phyloP scores from a whole-genome alignment of 2,329 filamentous ascomycete genomes.

The Tolypocladium guangdongense region DNA sequence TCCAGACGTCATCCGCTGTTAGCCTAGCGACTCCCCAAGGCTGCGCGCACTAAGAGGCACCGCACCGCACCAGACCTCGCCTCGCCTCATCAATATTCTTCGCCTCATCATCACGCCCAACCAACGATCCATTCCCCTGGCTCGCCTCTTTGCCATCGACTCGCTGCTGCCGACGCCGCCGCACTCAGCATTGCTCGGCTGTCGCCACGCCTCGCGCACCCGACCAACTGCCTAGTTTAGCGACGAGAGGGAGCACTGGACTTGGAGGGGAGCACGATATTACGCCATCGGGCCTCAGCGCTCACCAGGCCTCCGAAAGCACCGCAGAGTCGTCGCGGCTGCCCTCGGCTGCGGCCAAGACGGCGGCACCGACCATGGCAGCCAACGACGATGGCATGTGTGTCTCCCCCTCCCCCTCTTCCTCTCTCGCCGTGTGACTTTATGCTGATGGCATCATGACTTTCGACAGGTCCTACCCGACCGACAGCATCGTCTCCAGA shows the following conservation, averaged over 20 bases:
- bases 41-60: neutral
- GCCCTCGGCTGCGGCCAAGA: constrained; percentile 1
- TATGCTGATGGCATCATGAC: constrained; percentile 1
- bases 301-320: neutral
- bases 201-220: neutral
- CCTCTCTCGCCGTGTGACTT: neutral
- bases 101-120: neutral
- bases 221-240: neutral
- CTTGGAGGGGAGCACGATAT: neutral
- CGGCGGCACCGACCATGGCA: constrained; percentile 32
- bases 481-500: constrained; percentile 51
- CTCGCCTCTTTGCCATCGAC: neutral
- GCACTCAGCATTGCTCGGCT: neutral
- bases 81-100: neutral
- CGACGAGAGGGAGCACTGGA: neutral
- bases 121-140: neutral
- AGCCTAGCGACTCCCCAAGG: neutral
- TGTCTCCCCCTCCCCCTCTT: constrained; percentile 11
- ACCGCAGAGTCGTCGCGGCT: neutral
- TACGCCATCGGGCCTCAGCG: neutral
- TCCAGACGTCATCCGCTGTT: neutral
- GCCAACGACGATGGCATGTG: constrained; percentile 43
- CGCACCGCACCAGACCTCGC: neutral
- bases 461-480: constrained; percentile 48
- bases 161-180: neutral